These are phyloP conservation scores for Globisporangium paddicum DNA, from an alignment of 352 stramenopile species.

Conservation along the genomic window DNA sequence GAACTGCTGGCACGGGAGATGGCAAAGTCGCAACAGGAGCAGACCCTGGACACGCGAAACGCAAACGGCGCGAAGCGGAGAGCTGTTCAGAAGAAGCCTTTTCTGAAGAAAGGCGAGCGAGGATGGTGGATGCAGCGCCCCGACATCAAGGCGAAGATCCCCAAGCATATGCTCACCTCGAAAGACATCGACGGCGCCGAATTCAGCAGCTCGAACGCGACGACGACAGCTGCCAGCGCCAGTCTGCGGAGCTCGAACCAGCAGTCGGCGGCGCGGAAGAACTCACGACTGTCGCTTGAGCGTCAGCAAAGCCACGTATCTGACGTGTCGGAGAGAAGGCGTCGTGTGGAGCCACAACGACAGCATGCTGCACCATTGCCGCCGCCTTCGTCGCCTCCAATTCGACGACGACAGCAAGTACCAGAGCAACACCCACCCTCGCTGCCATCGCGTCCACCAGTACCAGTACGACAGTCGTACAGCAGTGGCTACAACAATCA, in stretches of 20 bases:
- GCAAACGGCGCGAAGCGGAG: background rate
- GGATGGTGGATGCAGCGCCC: conserved; percentile 81
- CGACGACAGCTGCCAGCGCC: conserved; percentile 1
- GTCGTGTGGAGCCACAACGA: background rate
- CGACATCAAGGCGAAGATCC: conserved; percentile 43
- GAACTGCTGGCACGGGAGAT: conserved; percentile 62
- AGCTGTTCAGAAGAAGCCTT: conserved; percentile 44
- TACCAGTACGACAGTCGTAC: background rate
- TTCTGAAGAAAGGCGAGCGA: conserved; percentile 69
- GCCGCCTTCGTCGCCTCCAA: background rate
- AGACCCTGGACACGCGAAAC: background rate
- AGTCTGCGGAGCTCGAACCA: conserved; percentile 9
- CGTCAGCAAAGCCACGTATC: conserved; percentile 3
- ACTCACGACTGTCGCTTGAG: conserved; percentile 8
- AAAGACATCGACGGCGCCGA: conserved; percentile 28
- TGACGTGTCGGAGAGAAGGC: background rate
- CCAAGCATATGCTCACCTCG: conserved; percentile 56
- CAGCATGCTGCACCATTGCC: background rate
- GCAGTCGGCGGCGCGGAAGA: conserved; percentile 19
- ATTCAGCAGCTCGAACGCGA: conserved; percentile 9
- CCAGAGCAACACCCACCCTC: background rate
- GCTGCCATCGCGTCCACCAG: background rate
- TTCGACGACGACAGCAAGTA: background rate
- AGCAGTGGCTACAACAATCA: background rate
- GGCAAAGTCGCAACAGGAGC: conserved; percentile 26